Evolutionary conservation across 2,329 filamentous ascomycete species (phyloP).

Genomic region (Diaporthe destruens): DNA sequence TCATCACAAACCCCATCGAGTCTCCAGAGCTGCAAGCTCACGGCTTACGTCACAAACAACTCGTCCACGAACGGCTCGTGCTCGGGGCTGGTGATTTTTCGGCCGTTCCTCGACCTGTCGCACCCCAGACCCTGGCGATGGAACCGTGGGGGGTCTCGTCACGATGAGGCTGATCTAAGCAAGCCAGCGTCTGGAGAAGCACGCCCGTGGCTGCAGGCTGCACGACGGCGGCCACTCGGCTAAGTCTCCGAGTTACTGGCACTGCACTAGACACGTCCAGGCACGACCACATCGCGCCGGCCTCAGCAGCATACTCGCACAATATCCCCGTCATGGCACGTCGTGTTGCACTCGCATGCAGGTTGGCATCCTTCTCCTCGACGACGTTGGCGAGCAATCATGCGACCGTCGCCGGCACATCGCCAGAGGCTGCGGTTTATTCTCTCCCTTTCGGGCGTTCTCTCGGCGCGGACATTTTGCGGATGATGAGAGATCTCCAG

Average conservation of each 20-base stretch:
- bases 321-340: slow-evolving; percentile 5
- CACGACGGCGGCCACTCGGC: slow-evolving; percentile 11
- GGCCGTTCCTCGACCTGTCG: slow-evolving; percentile 16
- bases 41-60: slow-evolving; percentile 13
- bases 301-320: not conserved
- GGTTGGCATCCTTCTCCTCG: slow-evolving; percentile 3
- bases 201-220: not conserved
- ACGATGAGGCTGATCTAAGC: slow-evolving; percentile 29
- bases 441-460: slow-evolving; percentile 39
- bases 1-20: slow-evolving; percentile 15
- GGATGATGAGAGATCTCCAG: slow-evolving; percentile 39
- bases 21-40: slow-evolving; percentile 4
- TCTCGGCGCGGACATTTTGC: slow-evolving; percentile 41
- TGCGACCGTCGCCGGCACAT: slow-evolving; percentile 38
- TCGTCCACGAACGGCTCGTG: slow-evolving; percentile 12
- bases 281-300: slow-evolving; percentile 12
- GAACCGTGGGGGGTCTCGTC: slow-evolving; percentile 29
- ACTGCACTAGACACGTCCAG: slow-evolving; percentile 4
- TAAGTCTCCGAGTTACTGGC: slow-evolving; percentile 9
- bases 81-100: slow-evolving; percentile 17
- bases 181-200: slow-evolving; percentile 21
- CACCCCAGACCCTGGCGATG: slow-evolving; percentile 22
- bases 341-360: slow-evolving; percentile 14
- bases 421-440: slow-evolving; percentile 30
- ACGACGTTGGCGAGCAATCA: slow-evolving; percentile 7